These are phyloP conservation scores for Herpetospermum pedunculosum DNA, from an alignment of 306 rosid genomes.

Conservation along the genomic window DNA sequence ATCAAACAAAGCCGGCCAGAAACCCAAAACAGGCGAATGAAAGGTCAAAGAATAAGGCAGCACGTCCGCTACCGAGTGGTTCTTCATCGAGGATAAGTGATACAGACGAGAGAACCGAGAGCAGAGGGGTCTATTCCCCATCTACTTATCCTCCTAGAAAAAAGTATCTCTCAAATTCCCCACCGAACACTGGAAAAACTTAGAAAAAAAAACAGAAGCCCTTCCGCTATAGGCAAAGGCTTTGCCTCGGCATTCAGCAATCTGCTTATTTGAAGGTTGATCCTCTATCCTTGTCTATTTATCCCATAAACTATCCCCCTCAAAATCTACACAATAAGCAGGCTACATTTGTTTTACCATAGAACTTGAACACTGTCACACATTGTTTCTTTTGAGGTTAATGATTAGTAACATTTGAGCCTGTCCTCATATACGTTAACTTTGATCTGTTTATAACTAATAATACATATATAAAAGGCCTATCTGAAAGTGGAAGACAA, in stretches of 20 bases:
- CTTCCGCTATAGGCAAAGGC: too few species aligned
- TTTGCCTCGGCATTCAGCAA: not conserved
- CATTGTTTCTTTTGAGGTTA: not conserved
- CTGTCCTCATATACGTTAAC: not conserved
- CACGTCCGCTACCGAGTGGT: too few species aligned
- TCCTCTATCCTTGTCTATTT: not conserved
- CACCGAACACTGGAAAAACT: not conserved
- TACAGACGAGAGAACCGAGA: not conserved
- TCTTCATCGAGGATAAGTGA: not conserved
- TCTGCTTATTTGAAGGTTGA: not conserved
- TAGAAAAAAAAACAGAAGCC: not conserved
- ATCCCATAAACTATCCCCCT: not conserved
- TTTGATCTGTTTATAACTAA: not conserved
- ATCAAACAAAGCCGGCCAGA: too few species aligned
- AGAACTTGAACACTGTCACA: not conserved
- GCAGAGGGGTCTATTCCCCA: not conserved
- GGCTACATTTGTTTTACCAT: not conserved
- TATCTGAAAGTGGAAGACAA: not conserved
- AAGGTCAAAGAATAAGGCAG: too few species aligned
- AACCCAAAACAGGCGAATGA: too few species aligned
- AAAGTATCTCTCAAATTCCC: not conserved
- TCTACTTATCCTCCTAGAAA: not conserved
- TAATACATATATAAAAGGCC: not conserved
- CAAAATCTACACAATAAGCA: not conserved
- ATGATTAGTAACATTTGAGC: not conserved